Evolutionary conservation across 805 yeast genomes (phyloP), one percentile per base, ranked within the genome.

Genomic region (Blastobotrys chiropterorum): DNA sequence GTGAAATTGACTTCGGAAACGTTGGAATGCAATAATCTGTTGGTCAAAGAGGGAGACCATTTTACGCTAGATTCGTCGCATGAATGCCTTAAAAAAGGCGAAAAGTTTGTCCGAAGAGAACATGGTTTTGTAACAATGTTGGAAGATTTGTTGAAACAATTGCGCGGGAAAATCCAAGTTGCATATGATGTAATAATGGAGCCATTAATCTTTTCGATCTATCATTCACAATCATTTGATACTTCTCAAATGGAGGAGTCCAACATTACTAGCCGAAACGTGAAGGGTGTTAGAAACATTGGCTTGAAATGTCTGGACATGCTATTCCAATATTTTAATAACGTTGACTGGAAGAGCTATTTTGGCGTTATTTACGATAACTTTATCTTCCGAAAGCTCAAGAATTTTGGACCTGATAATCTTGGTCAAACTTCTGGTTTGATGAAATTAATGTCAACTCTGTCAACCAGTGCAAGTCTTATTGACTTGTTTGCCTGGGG

Each of bases 371-470:
- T 94, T 11, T 85, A 78, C 61, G 63, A 67, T 2, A 63, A 71
- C 20, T 72, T 89, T 19, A 71, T 92, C 13, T 60, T 65, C 17
- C 90, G 95, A 5, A 78, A 95, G 61, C 72, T 94, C 59, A 72
- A 55, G 0, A 71, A 75, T 11, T 92, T 92, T 66, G 84, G 84
- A 2, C 76, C 70, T 41, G 96, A 86, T 60, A 94, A 92, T 64
- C 71, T 85, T 31, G 95, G 89, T 62, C 89, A 85, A 60, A 83
- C 92, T 0, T 89, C 97, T 0, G 77, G 95, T 0, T 64, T 92
- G 44, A 70, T 90, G 79, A 79, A 74, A 51, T 63, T 89, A 7
- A 77, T 92, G 60, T 67, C 80, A 4, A 69, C 77, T 6, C 78
- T 95, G 82, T 71, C 85, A 47, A 63, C 72, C 3, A 64, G 68